Base-by-base conservation (phyloP, 2,329 filamentous ascomycete species). In the Sclerotiophoma versabilis region DNA sequence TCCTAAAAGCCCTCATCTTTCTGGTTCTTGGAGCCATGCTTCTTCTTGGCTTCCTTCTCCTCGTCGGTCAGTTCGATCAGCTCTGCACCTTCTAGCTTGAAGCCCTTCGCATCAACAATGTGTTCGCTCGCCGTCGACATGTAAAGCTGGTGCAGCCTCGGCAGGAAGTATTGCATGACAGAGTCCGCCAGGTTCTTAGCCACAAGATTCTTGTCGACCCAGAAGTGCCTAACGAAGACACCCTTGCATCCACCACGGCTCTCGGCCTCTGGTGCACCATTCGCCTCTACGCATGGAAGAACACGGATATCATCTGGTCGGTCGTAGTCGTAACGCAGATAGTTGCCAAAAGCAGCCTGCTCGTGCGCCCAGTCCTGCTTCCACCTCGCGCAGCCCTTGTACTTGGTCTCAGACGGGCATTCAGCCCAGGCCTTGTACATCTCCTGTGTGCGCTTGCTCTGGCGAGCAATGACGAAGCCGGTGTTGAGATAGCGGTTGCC, bases 401-500 rank as follows among this genome's bases (percentile, higher is more conserved):
- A 76, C 12, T 64, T 62, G 3, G 59, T 66, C 46, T 74, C 72
- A 1, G 66, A 68, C 11, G 73, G 73, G 47, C 74, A 76, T 46
- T 74, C 69, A 25, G 66, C 72, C 74, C 74, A 76, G 3, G 70
- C 66, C 46, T 70, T 68, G 64, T 72, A 72, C 65, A 76, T 73
- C 27, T 73, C 71, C 22, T 73, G 70, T 15, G 74, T 75, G 36
- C 71, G 62, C 50, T 69, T 63, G 63, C 69, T 75, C 52, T 73
- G 66, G 52, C 78, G 76, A 1, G 76, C 76, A 49, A 80, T 74
- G 49, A 80, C 67, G 54, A 79, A 79, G 5, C 78, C 78, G 4
- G 76, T 79, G 55, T 80, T 80, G 10, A 79, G 69, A 41, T 77
- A 72, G 25, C 73, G 70, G 23, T 73, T 72, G 47, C 76, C 75